Evolutionary conservation across 345 rosid species (phyloP), one percentile per base, ranked within the genome.

Genomic region (Hibiscus tridactylites): DNA sequence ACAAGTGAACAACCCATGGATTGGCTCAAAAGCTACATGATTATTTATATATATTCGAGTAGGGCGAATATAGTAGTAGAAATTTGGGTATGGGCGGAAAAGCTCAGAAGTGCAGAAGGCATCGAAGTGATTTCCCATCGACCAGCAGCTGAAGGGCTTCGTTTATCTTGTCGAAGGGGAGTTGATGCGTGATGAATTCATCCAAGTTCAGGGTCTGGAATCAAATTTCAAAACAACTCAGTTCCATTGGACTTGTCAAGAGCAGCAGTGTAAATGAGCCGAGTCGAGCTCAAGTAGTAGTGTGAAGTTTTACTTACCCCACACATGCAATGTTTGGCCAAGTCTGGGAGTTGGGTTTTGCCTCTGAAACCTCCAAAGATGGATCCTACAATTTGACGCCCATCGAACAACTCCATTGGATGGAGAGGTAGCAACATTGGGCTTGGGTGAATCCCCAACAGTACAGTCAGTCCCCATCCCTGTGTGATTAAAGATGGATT

Each of bases 311-410:
- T 33, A 33, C 37, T 42, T 42, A 42, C 46, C 10, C 46, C 46
- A 42, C 46, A 42, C 46, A 42, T 42, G 46, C 46, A 42, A 9
- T 68, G 44, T 68, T 68, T 16, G 44, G 71, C 71, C 2, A 68
- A 29, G 2, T 16, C 16, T 5, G 71, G 60, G 5, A 68, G 42
- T 11, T 68, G 71, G 44, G 71, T 68, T 68, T 68, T 68, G 59
- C 71, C 71, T 68, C n/a, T 68, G 71, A 68, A 68, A 26, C 71
- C 71, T 49, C 71, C 71, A 50, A 68, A 68, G 59, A 68, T 2
- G 9, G 71, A 50, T n/a, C 71, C 71, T 28, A 42, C 9, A 26
- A 68, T 42, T 37, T 67, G 58, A 16, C 71, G 71, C 39, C 71
- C 71, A 1, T 67, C 3, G 2, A 67, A 67, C 29, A 67, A 49